Conservation (phyloP, 345 rosid genomes). For the Abelmoschus esculentus region DNA sequence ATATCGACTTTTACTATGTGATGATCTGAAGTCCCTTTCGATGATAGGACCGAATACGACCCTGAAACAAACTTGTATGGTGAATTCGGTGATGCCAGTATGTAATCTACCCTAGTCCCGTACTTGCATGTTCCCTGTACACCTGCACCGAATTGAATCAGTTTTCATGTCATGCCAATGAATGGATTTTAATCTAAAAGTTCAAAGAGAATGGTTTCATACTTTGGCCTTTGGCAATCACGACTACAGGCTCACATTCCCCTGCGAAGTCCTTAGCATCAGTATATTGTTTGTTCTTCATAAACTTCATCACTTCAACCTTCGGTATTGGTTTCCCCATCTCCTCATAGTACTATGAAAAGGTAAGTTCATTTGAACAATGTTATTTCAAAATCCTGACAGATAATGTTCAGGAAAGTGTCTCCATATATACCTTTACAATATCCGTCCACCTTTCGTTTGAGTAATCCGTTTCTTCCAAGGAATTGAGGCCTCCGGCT, state of each 20-base stretch:
- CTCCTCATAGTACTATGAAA: slow-evolving; percentile 68
- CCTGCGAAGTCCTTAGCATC: slow-evolving; percentile 93
- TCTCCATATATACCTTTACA: slow-evolving; percentile 43
- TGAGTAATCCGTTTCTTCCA: slow-evolving; percentile 75
- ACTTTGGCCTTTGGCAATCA: slow-evolving; percentile 98
- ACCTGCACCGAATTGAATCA: slow-evolving; percentile 27
- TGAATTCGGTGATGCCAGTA: slow-evolving; percentile 65
- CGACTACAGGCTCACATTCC: slow-evolving; percentile 80
- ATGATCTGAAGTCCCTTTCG: slow-evolving; percentile 96
- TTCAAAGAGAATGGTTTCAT: not conserved
- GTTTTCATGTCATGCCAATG: not conserved
- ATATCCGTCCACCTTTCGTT: slow-evolving; percentile 79
- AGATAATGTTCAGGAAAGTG: not conserved
- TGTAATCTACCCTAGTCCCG: slow-evolving; percentile 85
- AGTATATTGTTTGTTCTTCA: slow-evolving; percentile 62
- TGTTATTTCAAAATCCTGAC: not conserved
- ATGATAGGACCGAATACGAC: slow-evolving; percentile 77
- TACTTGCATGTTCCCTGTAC: slow-evolving; percentile 98
- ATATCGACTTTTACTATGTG: slow-evolving; percentile 87
- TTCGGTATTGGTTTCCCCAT: slow-evolving; percentile 90
- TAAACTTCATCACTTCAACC: slow-evolving; percentile 71
- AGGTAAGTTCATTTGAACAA: not conserved
- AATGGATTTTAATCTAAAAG: not conserved
- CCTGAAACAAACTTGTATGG: slow-evolving; percentile 74
- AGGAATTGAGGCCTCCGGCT: slow-evolving; percentile 81